These are phyloP conservation scores for Russula foetens DNA, from an alignment of 768 basidiomycete species.

Conservation along the genomic window DNA sequence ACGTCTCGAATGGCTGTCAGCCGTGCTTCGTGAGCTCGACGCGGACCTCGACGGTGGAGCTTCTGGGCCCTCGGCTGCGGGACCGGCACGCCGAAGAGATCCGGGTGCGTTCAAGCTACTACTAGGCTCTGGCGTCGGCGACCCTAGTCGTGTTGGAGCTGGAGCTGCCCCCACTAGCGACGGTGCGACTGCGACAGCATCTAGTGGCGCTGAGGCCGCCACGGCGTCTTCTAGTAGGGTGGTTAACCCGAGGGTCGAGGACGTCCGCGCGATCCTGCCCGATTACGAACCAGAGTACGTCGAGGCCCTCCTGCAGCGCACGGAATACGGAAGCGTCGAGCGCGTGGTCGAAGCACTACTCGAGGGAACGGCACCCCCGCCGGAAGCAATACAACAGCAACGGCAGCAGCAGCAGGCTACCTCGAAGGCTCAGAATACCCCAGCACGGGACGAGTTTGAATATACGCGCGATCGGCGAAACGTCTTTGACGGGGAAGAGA, in stretches of 20 bases:
- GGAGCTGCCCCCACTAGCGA: neutral
- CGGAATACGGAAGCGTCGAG: constrained; percentile 46
- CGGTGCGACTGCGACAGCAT: neutral
- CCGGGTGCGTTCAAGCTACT: constrained; percentile 58
- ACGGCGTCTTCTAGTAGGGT: constrained; percentile 28
- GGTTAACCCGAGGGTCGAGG: constrained; percentile 50
- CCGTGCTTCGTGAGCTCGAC: constrained; percentile 38
- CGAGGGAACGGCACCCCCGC: constrained; percentile 55
- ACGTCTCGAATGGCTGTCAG: constrained; percentile 48
- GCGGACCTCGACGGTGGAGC: neutral
- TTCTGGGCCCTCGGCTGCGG: neutral
- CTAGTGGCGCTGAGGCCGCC: constrained; percentile 8
- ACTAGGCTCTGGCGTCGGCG: constrained; percentile 45
- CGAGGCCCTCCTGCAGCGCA: constrained; percentile 43
- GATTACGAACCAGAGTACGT: constrained; percentile 50
- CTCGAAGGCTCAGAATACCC: constrained; percentile 3
- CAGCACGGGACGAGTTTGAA: constrained; percentile 20
- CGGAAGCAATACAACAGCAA: constrained; percentile 26
- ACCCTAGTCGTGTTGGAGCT: constrained; percentile 26
- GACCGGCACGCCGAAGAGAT: constrained; percentile 21
- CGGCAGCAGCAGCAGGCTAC: too few relatives aligned
- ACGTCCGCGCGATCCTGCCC: constrained; percentile 73
- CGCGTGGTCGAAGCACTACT: constrained; percentile 63
- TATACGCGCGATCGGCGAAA: constrained; percentile 50
- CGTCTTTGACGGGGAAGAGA: constrained; percentile 61